Evolutionary conservation across 306 rosid genomes (phyloP), one percentile per base, ranked within the genome.

Genomic region (Crotalaria pallida): DNA sequence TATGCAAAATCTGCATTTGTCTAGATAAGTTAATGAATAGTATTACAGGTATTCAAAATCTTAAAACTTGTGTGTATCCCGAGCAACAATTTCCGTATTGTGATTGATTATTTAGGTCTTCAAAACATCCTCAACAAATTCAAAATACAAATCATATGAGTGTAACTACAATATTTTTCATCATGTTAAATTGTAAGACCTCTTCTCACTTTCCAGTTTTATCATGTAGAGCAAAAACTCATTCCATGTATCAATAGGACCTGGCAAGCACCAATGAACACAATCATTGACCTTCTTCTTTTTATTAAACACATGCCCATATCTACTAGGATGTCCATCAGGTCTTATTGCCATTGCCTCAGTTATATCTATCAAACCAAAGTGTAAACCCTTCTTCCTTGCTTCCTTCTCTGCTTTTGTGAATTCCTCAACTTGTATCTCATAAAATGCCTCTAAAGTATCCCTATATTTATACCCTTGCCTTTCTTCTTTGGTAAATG

Each of bases 191-290:
- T 50, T 40, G n/a, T 63, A 34, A 16, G 61, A 57, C 7, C 10
- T 58, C 23, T 12, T 58, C 23, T 62, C 65, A 59, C 7, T 43
- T 53, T 56, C 77, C 50, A 60, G 49, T 44, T 55, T 91, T 79
- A 91, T 72, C 57, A 76, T 51, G 73, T 77, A 52, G 57, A 88
- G 47, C 69, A 91, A 79, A 44, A 91, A 19, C 75, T 88, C 93
- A 75, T 91, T 91, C 97, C 97, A 91, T 0, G 91, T 80, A 44
- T 91, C 96, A 77, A 88, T 53, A 19, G 97, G 91, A 13, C 97
- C 97, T 0, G 97, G 97, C 76, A 84, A 18, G 48, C 97, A 91
- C 97, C 97, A 91, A 48, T 91, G 97, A 62, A 85, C 93, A 43
- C 97, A 91, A 69, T 91, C 97, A 1, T 81, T 90, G 1, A 78